Percentiles rank a stretch among this genome's conserved stretches.
phyloP scores from a whole-genome alignment of 805 yeast genomes.

The Yamadazyma phyllophila region DNA sequence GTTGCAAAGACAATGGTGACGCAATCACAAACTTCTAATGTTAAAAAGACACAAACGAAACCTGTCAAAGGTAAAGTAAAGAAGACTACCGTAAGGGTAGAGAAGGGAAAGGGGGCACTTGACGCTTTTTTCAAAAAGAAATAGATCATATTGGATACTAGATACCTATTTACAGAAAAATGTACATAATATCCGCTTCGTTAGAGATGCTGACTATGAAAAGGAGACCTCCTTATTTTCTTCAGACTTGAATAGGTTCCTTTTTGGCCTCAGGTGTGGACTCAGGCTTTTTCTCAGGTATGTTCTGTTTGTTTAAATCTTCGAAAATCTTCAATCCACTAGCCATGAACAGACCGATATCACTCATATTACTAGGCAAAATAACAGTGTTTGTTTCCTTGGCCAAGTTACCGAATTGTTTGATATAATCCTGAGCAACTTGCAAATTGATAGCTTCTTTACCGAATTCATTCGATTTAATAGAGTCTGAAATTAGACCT shows the following conservation, averaged over 20 bases:
- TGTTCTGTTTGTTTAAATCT: conserved; percentile 3
- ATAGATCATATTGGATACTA: neutral
- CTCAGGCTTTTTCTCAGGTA: conserved; percentile 10
- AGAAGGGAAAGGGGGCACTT: conserved; percentile 63
- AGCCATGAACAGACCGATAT: conserved; percentile 71
- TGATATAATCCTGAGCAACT: conserved; percentile 81
- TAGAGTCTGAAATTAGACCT: conserved; percentile 61
- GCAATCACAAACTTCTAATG: conserved; percentile 19
- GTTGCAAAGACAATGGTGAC: conserved; percentile 13
- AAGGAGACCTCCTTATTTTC: neutral
- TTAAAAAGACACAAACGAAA: conserved; percentile 20
- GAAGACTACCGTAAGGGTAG: conserved; percentile 42
- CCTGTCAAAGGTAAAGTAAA: conserved; percentile 20
- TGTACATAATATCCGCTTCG: neutral
- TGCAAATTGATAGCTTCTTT: conserved; percentile 73
- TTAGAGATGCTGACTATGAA: neutral
- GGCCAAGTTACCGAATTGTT: conserved; percentile 77
- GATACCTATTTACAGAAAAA: conserved; percentile 3
- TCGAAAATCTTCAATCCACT: conserved; percentile 73
- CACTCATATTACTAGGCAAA: conserved; percentile 73
- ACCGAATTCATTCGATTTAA: conserved; percentile 66
- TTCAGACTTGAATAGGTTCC: conserved; percentile 2
- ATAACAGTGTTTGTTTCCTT: conserved; percentile 78
- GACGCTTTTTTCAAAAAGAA: conserved; percentile 59
- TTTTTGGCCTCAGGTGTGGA: neutral